These are phyloP conservation scores for Neofusicoccum umdonicola DNA, from an alignment of 2,329 filamentous ascomycete genomes.

Conservation along the genomic window DNA sequence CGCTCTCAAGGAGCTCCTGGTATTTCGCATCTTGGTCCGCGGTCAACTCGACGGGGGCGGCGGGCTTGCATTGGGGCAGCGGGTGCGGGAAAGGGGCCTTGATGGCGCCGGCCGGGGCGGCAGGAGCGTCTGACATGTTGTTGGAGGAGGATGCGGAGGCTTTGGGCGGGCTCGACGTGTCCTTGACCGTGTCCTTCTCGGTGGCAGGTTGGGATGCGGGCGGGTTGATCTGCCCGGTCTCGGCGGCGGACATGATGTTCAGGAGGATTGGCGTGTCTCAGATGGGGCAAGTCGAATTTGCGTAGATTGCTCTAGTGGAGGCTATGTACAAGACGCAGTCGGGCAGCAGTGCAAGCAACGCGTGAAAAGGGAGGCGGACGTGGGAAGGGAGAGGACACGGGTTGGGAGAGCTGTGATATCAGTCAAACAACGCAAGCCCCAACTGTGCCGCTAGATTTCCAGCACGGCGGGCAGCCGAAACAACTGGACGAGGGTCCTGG, in stretches of 20 bases:
- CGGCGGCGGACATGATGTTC: constrained; percentile 15
- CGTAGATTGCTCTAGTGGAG: constrained; percentile 5
- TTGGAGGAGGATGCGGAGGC: background rate
- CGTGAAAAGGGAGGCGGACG: background rate
- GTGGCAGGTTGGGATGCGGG: background rate
- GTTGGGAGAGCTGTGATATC: background rate
- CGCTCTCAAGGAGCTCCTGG: constrained; percentile 67
- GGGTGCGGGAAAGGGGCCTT: constrained; percentile 35
- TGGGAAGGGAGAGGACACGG: background rate
- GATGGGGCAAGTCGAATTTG: background rate
- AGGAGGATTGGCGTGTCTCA: constrained; percentile 16
- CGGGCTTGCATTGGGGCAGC: constrained; percentile 55
- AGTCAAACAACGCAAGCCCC: background rate
- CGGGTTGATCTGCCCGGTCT: constrained; percentile 14
- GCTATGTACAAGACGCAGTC: background rate
- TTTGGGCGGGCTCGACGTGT: background rate
- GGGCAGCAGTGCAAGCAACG: background rate
- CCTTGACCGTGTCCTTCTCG: background rate
- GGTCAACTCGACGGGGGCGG: constrained; percentile 60
- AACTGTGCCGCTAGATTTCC: background rate
- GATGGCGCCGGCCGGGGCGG: background rate
- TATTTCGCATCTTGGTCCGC: constrained; percentile 81
- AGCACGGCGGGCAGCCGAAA: background rate
- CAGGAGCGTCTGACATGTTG: constrained; percentile 1
- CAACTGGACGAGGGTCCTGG: background rate